Base-by-base conservation (phyloP, 768 basidiomycete species). In the Tulasnella sp. region DNA sequence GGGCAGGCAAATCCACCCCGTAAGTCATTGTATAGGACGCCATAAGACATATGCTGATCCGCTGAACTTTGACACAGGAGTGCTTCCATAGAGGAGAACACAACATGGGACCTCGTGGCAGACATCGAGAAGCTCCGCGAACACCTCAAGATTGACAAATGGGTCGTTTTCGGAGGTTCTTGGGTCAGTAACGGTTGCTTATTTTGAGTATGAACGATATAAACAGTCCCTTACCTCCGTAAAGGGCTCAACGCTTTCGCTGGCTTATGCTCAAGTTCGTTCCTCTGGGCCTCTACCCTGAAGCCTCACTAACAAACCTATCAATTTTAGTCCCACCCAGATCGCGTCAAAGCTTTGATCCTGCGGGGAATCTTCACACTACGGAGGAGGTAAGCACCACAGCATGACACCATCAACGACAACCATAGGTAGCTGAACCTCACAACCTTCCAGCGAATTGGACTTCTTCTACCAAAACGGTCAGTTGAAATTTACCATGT, bases 111-210 rank as follows among this genome's bases (percentile, higher is more conserved):
- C 65, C 80, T 94, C 39, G 89, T 97, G 23, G 84, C 79, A 61
- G 93, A 97, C 65, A 80, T 91, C 8, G 93, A 97, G 67, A 83
- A 73, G 64, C 71, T 94, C 23, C 77, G 93, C 57, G 74, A 83
- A 65, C 77, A 84, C 58, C 76, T 97, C 14, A 70, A 70, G 39
- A 76, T 97, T 56, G 82, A 87, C 17, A 87, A 81, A 65, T 96
- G 91, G 92, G 82, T 93, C 57, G 87, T 96, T 25, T 96, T 97
- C 66, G 93, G 93, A 27, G 92, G 92, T 7, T 88, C 84, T 48
- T 94, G 92, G 91, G 86, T 84, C 62, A 49, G 73, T 66, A n/a
- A 57, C 48, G 31, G 5, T 29, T 25, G 27, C 17, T 21, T 39
- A 19, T 40, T 41, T 59, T 39, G n/a, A n/a, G n/a, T n/a, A n/a